Evolutionary conservation across 2,329 filamentous ascomycete species (phyloP).

Genomic region (Gaeumannomyces tritici): DNA sequence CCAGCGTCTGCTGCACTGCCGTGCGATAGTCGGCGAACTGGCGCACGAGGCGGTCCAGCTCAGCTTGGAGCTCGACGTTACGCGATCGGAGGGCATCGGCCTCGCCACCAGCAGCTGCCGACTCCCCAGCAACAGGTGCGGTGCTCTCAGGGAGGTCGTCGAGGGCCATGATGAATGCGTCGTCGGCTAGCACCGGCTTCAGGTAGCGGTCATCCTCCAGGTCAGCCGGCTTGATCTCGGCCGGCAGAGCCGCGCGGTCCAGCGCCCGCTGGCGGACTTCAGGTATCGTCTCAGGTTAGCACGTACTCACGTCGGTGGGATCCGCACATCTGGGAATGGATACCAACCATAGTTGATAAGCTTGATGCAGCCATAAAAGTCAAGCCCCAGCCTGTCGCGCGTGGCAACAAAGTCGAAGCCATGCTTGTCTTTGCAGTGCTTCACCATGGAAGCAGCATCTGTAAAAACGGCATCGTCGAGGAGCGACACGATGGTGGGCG

Average conservation of each 20-base stretch:
- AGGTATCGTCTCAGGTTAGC: constrained; percentile 1
- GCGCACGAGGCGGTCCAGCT: constrained; percentile 46
- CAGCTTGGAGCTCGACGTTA: constrained; percentile 48
- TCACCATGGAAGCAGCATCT: constrained; percentile 55
- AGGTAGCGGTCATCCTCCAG: constrained; percentile 75
- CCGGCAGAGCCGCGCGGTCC: constrained; percentile 35
- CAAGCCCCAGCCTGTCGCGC: constrained; percentile 48
- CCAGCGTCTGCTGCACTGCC: constrained; percentile 56
- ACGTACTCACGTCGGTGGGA: background rate
- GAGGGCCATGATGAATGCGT: constrained; percentile 77
- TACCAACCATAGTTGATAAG: constrained; percentile 57
- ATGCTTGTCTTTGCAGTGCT: constrained; percentile 56
- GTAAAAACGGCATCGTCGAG: constrained; percentile 58
- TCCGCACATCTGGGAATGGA: background rate
- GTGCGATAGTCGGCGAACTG: constrained; percentile 58
- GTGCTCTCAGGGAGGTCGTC: constrained; percentile 60
- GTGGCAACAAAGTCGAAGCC: constrained; percentile 57
- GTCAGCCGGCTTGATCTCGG: constrained; percentile 47
- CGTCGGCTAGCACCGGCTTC: constrained; percentile 78
- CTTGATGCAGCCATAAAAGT: constrained; percentile 66
- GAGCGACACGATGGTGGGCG: constrained; percentile 54
- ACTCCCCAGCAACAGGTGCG: constrained; percentile 8
- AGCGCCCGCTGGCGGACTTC: constrained; percentile 38
- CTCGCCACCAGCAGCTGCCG: constrained; percentile 12
- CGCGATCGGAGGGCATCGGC: constrained; percentile 33